phyloP scores from a whole-genome alignment of 2,329 filamentous ascomycete species.

The Venturia oleaginea region DNA sequence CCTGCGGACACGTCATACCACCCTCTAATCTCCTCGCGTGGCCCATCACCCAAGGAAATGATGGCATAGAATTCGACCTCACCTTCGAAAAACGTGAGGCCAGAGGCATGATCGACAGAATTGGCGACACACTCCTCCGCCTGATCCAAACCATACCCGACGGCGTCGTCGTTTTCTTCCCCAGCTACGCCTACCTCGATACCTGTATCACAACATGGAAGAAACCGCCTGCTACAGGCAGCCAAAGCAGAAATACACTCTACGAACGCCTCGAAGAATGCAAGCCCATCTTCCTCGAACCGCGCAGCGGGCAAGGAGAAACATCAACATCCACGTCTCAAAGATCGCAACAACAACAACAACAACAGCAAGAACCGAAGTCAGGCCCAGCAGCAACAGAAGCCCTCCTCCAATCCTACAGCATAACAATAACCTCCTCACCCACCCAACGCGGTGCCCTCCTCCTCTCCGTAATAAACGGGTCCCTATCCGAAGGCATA shows the following conservation, averaged over 20 bases:
- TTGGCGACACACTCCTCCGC: slow-evolving; percentile 65
- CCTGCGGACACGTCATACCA: slow-evolving; percentile 92
- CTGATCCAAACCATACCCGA: slow-evolving; percentile 70
- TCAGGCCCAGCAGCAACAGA: slow-evolving; percentile 46
- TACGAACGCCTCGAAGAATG: slow-evolving; percentile 50
- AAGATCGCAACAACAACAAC: slow-evolving; percentile 18
- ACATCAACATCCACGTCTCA: background rate
- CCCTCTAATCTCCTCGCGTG: slow-evolving; percentile 69
- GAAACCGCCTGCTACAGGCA: slow-evolving; percentile 17
- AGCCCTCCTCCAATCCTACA: slow-evolving; percentile 65
- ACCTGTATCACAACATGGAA: slow-evolving; percentile 48
- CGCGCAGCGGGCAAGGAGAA: slow-evolving; percentile 19
- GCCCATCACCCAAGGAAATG: slow-evolving; percentile 48
- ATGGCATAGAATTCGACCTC: slow-evolving; percentile 63
- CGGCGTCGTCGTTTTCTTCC: slow-evolving; percentile 90
- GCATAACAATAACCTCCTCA: slow-evolving; percentile 47
- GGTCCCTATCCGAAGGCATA: slow-evolving; percentile 93
- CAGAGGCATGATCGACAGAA: slow-evolving; percentile 58
- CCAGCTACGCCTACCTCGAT: slow-evolving; percentile 85
- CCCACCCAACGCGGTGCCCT: slow-evolving; percentile 55
- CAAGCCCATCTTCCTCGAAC: slow-evolving; percentile 44
- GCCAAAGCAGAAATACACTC: slow-evolving; percentile 29
- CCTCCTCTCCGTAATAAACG: slow-evolving; percentile 83
- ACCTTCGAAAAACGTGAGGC: slow-evolving; percentile 70
- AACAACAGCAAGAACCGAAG: too few species aligned